Evolutionary conservation across 1,284 basidiomycete species (phyloP).

Genomic region (Ustilago curta): DNA sequence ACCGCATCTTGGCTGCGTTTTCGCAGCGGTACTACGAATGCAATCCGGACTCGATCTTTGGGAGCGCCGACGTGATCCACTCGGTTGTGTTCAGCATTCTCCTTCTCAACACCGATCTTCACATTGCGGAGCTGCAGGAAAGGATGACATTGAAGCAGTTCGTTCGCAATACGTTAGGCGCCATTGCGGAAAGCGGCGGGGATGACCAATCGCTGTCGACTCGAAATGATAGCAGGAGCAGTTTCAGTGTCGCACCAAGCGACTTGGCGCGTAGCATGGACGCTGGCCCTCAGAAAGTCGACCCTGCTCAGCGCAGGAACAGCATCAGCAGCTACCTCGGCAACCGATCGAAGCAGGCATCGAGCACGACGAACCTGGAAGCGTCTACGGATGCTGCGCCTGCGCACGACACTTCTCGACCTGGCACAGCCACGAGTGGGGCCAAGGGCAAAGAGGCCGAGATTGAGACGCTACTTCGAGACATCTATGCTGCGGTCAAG

Average conservation of each 20-base stretch:
- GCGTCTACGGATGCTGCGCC: slow-evolving; percentile 17
- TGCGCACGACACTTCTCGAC: slow-evolving; percentile 11
- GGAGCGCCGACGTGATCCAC: slow-evolving; percentile 87
- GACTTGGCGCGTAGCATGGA: slow-evolving; percentile 22
- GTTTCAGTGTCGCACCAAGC: slow-evolving; percentile 23
- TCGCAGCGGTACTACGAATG: slow-evolving; percentile 89
- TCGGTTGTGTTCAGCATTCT: slow-evolving; percentile 91
- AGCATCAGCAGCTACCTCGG: slow-evolving; percentile 35
- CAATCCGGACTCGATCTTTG: slow-evolving; percentile 83
- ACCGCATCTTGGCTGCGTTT: slow-evolving; percentile 92
- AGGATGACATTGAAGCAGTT: slow-evolving; percentile 96
- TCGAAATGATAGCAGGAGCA: slow-evolving; percentile 49
- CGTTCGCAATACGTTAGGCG: slow-evolving; percentile 87
- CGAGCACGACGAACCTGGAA: slow-evolving; percentile 27
- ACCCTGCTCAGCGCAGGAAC: slow-evolving; percentile 18
- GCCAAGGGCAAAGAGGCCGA: slow-evolving; percentile 32
- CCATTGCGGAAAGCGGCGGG: slow-evolving; percentile 72
- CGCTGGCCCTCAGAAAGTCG: neutral
- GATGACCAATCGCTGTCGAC: slow-evolving; percentile 8
- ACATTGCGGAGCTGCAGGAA: slow-evolving; percentile 87
- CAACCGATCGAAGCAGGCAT: slow-evolving; percentile 20
- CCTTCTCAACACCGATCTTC: slow-evolving; percentile 94
- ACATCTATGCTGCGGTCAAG: slow-evolving; percentile 93
- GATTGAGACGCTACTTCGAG: slow-evolving; percentile 72
- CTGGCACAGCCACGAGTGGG: slow-evolving; percentile 20